Conservation (phyloP, 345 rosid genomes). For the Rhodamnia rubescens region DNA sequence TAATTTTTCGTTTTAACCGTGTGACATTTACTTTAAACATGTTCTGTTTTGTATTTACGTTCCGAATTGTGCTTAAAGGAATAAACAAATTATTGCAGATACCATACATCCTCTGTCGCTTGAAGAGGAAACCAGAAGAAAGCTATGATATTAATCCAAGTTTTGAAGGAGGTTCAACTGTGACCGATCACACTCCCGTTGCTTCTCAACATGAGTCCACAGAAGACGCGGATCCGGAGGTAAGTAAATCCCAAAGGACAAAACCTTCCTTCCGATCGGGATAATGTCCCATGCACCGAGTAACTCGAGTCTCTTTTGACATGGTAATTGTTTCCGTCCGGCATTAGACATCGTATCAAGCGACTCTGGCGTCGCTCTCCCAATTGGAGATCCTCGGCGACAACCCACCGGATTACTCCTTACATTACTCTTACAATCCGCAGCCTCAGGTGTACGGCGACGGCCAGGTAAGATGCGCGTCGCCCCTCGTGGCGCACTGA, state of each 20-base stretch:
- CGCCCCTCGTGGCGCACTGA: neutral
- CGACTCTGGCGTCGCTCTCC: neutral
- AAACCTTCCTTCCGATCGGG: neutral
- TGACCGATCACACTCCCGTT: neutral
- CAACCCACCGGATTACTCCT: neutral
- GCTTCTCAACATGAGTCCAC: neutral
- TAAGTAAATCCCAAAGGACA: neutral
- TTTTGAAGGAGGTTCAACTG: neutral
- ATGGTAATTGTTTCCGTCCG: neutral
- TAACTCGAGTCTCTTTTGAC: neutral
- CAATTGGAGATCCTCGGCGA: neutral
- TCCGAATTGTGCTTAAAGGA: no score
- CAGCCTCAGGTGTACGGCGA: neutral
- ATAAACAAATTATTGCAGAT: neutral
- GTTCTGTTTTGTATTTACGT: no score
- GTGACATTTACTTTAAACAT: no score
- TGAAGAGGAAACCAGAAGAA: neutral
- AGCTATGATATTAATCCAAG: neutral
- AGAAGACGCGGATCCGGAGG: neutral
- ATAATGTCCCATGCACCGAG: neutral
- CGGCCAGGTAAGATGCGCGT: neutral
- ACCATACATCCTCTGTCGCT: neutral
- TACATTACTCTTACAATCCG: accelerated
- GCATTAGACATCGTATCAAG: neutral
- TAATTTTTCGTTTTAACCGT: neutral